Percentiles rank a stretch among this genome's conserved stretches.
Conservation (phyloP, 2,329 filamentous ascomycete genomes). For the Aspergillus candidus region DNA sequence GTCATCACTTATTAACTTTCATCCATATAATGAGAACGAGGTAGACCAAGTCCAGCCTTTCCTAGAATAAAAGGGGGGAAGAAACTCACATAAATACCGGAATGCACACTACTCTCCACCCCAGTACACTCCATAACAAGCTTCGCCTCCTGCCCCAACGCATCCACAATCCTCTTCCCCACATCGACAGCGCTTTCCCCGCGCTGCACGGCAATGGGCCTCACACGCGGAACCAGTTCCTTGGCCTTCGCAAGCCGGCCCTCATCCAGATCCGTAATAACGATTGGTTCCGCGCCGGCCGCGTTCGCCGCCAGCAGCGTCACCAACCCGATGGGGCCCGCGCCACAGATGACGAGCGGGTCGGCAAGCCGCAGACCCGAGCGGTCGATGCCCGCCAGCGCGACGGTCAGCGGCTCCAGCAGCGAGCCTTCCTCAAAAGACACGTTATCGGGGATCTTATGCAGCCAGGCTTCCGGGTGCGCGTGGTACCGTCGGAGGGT, state of each 20-base stretch:
- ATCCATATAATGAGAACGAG: too few relatives aligned
- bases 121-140: slow-evolving; percentile 17
- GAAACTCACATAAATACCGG: slow-evolving; percentile 14
- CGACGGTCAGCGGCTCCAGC: slow-evolving; percentile 14
- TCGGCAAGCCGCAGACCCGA: slow-evolving; percentile 13
- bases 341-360: slow-evolving; percentile 14
- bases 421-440: slow-evolving; percentile 14
- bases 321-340: slow-evolving; percentile 15
- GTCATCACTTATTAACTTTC: background rate
- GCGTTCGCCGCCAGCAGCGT: slow-evolving; percentile 14
- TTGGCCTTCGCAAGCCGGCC: slow-evolving; percentile 14
- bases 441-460: slow-evolving; percentile 12
- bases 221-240: slow-evolving; percentile 14
- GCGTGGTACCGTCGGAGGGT: slow-evolving; percentile 16
- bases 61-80: too few relatives aligned
- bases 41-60: too few relatives aligned
- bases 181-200: slow-evolving; percentile 8
- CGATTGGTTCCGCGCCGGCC: slow-evolving; percentile 14
- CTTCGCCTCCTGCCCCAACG: slow-evolving; percentile 15
- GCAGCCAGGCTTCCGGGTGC: slow-evolving; percentile 15
- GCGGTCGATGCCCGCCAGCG: slow-evolving; percentile 13
- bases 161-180: slow-evolving; percentile 8
- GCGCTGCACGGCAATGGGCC: slow-evolving; percentile 3
- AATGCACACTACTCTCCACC: slow-evolving; percentile 16
- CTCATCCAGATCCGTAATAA: slow-evolving; percentile 15